Base-by-base conservation (phyloP, 352 stramenopile species). In the Pythium pectinolyticum region DNA sequence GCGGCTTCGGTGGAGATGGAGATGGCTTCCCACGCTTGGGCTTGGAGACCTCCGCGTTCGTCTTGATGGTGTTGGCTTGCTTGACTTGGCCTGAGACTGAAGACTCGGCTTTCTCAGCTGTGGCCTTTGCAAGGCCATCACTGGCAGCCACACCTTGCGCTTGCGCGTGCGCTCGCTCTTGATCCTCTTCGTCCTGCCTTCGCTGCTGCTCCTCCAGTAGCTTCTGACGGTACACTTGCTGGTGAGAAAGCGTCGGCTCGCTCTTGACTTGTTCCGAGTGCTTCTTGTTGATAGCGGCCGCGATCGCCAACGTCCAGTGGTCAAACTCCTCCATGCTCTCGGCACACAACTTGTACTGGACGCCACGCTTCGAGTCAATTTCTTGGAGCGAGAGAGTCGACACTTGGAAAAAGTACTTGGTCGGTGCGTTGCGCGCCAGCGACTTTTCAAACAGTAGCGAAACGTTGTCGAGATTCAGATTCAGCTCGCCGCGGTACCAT, bases 291-390 rank as follows among this genome's bases (percentile, higher is more conserved):
- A 94, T 88, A 5, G 73, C 73, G 41, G 88, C 76, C 0, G 86
- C 77, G 41, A 94, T 92, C 24, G 86, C 82, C 49, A 75, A 76
- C 2, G 84, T 92, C 86, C 86, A 94, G 3, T 80, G 73, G 63
- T 92, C 75, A 69, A 91, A 94, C 51, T 94, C 84, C 8, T 73
- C 70, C 47, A 92, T 80, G 5, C 76, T 86, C 24, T 92, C 82
- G 0, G 86, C 86, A 41, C 84, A 94, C 5, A 92, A 65, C 78
- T 94, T 94, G 72, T 90, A 92, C 63, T 94, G 82, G 3, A 90
- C 69, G 0, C 86, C 84, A n/a, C 83, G 80, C 46, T 92, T 92
- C 9, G 82, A 90, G 27, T 92, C 86, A 32, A 90, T 88, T 30
- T 92, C 80, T 15, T 87, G 78, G 19, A 94, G 65, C 17, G 79